Conservation (phyloP, 1,139 yeast species). For the Blastobotrys malaysiensis region DNA sequence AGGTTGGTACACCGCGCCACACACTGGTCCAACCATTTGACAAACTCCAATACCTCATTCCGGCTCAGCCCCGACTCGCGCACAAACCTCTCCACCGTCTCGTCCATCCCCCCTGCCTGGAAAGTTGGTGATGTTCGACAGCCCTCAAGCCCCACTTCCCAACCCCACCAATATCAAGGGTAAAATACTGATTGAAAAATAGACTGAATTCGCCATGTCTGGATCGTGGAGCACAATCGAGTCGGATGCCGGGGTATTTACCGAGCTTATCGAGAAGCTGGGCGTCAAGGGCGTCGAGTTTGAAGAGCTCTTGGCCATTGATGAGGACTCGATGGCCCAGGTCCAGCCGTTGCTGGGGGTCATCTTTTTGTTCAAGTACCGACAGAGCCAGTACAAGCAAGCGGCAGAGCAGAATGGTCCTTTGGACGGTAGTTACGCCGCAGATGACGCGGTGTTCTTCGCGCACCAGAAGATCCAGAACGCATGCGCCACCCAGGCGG, state of each 20-base stretch:
- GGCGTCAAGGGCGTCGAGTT: constrained; percentile 55
- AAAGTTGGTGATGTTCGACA: not conserved
- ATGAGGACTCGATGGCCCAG: constrained; percentile 40
- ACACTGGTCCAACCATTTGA: constrained; percentile 2
- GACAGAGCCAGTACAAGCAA: constrained; percentile 30
- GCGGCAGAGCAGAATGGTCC: constrained; percentile 26
- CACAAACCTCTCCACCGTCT: not conserved
- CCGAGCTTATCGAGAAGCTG: constrained; percentile 55
- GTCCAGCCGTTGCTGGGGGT: constrained; percentile 51
- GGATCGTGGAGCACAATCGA: constrained; percentile 64
- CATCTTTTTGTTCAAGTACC: constrained; percentile 59
- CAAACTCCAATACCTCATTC: not conserved
- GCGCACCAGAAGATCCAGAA: constrained; percentile 64
- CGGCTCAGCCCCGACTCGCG: not conserved
- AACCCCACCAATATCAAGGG: not conserved
- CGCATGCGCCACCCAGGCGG: constrained; percentile 78
- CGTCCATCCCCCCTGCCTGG: not conserved
- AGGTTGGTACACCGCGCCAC: constrained; percentile 1
- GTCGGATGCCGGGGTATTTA: constrained; percentile 71
- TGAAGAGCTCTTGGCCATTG: constrained; percentile 56
- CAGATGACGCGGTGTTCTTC: constrained; percentile 40
- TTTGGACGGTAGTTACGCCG: constrained; percentile 42
- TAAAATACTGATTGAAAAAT: not conserved
- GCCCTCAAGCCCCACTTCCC: constrained; percentile 2
- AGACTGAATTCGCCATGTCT: not conserved